Conservation (phyloP, 768 basidiomycete species). For the Pulveroboletus sp. region DNA sequence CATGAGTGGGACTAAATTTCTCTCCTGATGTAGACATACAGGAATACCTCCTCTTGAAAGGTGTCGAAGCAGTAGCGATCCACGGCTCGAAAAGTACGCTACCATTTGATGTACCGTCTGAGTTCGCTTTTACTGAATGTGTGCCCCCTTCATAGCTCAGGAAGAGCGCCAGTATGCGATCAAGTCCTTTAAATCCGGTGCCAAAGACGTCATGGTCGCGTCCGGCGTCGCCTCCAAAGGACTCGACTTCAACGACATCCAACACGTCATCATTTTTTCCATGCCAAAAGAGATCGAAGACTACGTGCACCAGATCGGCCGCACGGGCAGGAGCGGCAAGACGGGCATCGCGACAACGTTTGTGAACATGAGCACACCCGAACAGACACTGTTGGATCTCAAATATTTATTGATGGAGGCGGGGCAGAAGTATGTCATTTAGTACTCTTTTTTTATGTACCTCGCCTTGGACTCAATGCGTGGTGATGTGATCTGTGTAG, state of each 20-base stretch:
- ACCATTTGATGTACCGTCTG: background rate
- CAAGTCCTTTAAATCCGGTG: conserved; percentile 94
- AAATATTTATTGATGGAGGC: conserved; percentile 97
- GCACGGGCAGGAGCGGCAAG: conserved; percentile 95
- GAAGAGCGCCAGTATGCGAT: conserved; percentile 99
- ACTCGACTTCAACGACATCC: conserved; percentile 97
- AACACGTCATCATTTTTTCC: conserved; percentile 97
- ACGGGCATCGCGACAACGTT: conserved; percentile 99
- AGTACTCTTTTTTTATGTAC: background rate
- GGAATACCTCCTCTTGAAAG: conserved; percentile 93
- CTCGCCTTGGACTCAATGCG: background rate
- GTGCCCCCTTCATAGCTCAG: conserved; percentile 55
- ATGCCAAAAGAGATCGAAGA: conserved; percentile 99
- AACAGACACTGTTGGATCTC: conserved; percentile 93
- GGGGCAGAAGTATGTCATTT: conserved; percentile 90
- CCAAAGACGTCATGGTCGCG: conserved; percentile 99
- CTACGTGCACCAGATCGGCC: conserved; percentile 98
- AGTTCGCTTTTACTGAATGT: background rate
- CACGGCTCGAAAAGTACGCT: conserved; percentile 91
- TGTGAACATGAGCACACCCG: conserved; percentile 95
- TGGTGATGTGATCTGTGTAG: conserved; percentile 34
- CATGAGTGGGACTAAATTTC: background rate
- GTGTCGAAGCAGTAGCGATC: conserved; percentile 97
- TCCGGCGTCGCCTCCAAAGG: conserved; percentile 98
- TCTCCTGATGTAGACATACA: conserved; percentile 73